A percentile compares a stretch with the other conserved stretches of the same genome.
phyloP scores from a whole-genome alignment of 805 yeast species.

The Hanseniaspora meyeri region DNA sequence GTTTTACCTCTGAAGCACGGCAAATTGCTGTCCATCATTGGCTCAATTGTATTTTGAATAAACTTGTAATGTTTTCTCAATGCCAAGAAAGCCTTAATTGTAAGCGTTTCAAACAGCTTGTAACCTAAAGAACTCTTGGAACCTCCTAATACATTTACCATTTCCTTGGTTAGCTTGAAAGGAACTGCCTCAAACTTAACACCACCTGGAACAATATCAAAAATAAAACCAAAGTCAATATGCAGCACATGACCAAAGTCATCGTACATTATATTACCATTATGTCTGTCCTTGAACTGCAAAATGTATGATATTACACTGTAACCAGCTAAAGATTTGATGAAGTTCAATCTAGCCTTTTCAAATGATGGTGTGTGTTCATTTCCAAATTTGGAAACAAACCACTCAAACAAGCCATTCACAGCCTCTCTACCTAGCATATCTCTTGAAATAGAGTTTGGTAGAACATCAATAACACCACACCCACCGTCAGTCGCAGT shows the following conservation, averaged over 20 bases:
- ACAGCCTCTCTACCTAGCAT: slow-evolving; percentile 99
- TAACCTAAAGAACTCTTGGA: slow-evolving; percentile 70
- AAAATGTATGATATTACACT: slow-evolving; percentile 79
- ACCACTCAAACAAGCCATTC: slow-evolving; percentile 88
- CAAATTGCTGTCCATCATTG: slow-evolving; percentile 89
- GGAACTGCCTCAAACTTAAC: slow-evolving; percentile 97
- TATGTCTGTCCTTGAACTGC: slow-evolving; percentile 94
- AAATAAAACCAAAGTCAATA: slow-evolving; percentile 96
- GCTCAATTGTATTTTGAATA: slow-evolving; percentile 71
- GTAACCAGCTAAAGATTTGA: slow-evolving; percentile 88
- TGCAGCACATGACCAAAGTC: slow-evolving; percentile 89
- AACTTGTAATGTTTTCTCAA: slow-evolving; percentile 79
- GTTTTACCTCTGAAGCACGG: slow-evolving; percentile 86
- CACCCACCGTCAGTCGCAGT: slow-evolving; percentile 99
- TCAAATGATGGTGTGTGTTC: slow-evolving; percentile 83
- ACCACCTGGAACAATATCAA: slow-evolving; percentile 98
- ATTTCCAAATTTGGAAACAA: slow-evolving; percentile 85
- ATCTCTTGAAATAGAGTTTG: slow-evolving; percentile 89
- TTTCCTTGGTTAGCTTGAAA: slow-evolving; percentile 87
- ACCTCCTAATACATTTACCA: slow-evolving; percentile 96
- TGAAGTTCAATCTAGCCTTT: slow-evolving; percentile 80
- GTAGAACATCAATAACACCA: slow-evolving; percentile 96
- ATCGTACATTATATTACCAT: slow-evolving; percentile 95
- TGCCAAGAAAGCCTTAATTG: slow-evolving; percentile 82
- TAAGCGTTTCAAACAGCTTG: slow-evolving; percentile 86